phyloP scores from a whole-genome alignment of 2,329 filamentous ascomycete genomes.

The Diplodia intermedia region DNA sequence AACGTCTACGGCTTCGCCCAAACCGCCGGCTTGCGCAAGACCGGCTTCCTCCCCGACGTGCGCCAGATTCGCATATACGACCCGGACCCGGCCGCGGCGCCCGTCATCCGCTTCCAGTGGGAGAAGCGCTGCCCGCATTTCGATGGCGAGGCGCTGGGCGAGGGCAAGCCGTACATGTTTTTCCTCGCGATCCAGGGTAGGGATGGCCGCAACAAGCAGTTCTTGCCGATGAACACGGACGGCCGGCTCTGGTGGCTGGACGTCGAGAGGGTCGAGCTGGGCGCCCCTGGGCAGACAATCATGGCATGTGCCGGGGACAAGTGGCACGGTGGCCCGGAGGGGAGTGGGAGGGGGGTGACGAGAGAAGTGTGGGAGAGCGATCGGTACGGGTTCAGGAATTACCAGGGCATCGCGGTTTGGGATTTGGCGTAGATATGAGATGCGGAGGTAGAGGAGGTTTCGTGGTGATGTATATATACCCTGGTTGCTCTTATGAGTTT shows the following conservation, averaged over 20 bases:
- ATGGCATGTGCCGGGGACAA: slow-evolving; percentile 24
- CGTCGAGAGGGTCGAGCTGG: slow-evolving; percentile 62
- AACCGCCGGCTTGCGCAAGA: slow-evolving; percentile 60
- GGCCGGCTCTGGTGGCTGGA: slow-evolving; percentile 84
- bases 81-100: slow-evolving; percentile 43
- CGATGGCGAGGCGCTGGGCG: slow-evolving; percentile 72
- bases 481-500: background rate
- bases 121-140: slow-evolving; percentile 82
- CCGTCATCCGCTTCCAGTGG: slow-evolving; percentile 77
- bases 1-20: slow-evolving; percentile 55
- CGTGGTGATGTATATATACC: slow-evolving; percentile 1
- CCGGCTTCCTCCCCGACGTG: slow-evolving; percentile 66
- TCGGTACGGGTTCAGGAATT: slow-evolving; percentile 26
- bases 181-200: slow-evolving; percentile 67
- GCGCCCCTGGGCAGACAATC: slow-evolving; percentile 41
- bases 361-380: slow-evolving; percentile 28
- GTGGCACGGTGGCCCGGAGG: slow-evolving; percentile 26
- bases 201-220: slow-evolving; percentile 72
- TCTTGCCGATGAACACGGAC: slow-evolving; percentile 72
- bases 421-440: slow-evolving; percentile 5
- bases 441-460: background rate
- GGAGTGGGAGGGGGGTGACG: slow-evolving; percentile 31
- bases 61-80: slow-evolving; percentile 68
- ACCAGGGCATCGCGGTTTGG: slow-evolving; percentile 23
- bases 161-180: slow-evolving; percentile 71